Percentiles rank a stretch among this genome's conserved stretches.
Evolutionary conservation across 2,329 filamentous ascomycete species (phyloP).

Genomic region (Arthrobotrys megalospora): DNA sequence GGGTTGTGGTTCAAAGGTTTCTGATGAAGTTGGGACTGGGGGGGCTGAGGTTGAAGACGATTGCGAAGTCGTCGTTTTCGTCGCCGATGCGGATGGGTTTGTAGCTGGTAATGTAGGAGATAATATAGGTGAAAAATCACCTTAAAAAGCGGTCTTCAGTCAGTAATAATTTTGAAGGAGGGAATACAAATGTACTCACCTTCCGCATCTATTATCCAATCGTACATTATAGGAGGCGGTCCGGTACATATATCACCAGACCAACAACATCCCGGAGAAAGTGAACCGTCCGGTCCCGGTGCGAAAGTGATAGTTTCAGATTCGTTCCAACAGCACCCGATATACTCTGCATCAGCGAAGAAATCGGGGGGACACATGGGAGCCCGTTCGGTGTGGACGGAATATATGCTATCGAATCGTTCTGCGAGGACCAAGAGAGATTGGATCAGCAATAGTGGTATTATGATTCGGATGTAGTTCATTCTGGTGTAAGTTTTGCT

Average conservation of each 20-base stretch:
- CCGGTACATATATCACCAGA: not conserved
- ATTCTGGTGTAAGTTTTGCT: too few species aligned
- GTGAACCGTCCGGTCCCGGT: not conserved
- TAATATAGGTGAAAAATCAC: not conserved
- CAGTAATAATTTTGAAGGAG: too few species aligned
- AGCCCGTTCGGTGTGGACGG: not conserved
- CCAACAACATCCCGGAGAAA: not conserved
- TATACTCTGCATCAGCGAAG: not conserved
- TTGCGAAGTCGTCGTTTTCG: too few species aligned
- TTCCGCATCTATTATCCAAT: not conserved
- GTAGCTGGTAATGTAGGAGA: too few species aligned
- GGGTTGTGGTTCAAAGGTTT: too few species aligned
- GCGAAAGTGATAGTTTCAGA: not conserved
- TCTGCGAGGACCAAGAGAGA: not conserved
- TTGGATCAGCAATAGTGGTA: not conserved
- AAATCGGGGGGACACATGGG: conserved; percentile 7
- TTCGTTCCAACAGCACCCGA: conserved; percentile 1
- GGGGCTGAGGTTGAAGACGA: too few species aligned
- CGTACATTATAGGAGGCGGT: conserved; percentile 7
- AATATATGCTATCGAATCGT: conserved; percentile 5
- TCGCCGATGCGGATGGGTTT: too few species aligned
- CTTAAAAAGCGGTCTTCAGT: too few species aligned
- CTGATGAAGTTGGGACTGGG: too few species aligned
- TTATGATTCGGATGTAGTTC: not conserved
- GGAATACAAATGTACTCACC: too few species aligned